phyloP scores from a whole-genome alignment of 306 rosid species.

The Crataegus laevigata region DNA sequence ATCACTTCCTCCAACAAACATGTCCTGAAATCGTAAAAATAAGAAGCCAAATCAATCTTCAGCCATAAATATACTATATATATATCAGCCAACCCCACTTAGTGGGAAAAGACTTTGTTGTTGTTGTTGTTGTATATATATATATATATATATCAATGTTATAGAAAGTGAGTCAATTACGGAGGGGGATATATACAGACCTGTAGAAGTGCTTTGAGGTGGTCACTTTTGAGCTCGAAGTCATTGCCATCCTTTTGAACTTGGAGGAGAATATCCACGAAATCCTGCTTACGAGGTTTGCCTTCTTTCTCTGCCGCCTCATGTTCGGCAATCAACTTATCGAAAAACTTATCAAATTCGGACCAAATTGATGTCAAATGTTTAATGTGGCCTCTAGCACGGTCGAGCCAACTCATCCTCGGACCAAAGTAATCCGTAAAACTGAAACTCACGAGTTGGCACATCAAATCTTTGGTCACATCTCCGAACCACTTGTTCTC shows the following conservation, averaged over 20 bases:
- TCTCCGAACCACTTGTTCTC: slow-evolving; percentile 6
- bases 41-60: background rate
- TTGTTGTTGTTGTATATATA: too few species aligned
- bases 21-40: slow-evolving; percentile 33
- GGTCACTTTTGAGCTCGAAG: background rate
- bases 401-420: slow-evolving; percentile 24
- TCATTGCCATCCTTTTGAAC: background rate
- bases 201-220: slow-evolving; percentile 21
- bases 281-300: background rate
- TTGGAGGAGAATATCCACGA: slow-evolving; percentile 16
- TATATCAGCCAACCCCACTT: background rate
- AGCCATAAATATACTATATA: background rate
- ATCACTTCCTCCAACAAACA: slow-evolving; percentile 36
- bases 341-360: slow-evolving; percentile 21
- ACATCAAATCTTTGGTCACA: background rate
- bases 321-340: slow-evolving; percentile 25
- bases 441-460: background rate
- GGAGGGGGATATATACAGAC: background rate
- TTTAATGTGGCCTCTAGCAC: slow-evolving; percentile 11
- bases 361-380: background rate
- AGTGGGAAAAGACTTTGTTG: too few species aligned
- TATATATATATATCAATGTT: background rate
- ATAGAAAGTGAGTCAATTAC: background rate
- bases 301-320: background rate
- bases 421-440: slow-evolving; percentile 24